A percentile compares a stretch with the other conserved stretches of the same genome.
Evolutionary conservation across 2,329 filamentous ascomycete species (phyloP).

Genomic region (Fusarium tanahbumbuense): DNA sequence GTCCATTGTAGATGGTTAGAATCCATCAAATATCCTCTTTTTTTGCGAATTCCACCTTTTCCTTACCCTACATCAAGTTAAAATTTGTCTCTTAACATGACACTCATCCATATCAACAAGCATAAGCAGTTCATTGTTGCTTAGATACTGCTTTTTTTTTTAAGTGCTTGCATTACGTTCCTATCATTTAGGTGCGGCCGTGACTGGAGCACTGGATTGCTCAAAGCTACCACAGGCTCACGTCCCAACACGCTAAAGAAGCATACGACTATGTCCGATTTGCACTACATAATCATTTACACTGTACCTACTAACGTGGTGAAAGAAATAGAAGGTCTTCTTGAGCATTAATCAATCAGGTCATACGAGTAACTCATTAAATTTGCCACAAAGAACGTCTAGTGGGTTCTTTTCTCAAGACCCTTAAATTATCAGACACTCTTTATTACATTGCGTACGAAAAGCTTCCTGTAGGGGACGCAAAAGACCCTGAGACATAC

Average conservation of each 20-base stretch:
- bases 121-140: not conserved
- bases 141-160: not conserved
- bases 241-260: not conserved
- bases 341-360: not conserved
- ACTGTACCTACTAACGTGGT: too few relatives aligned
- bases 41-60: slow-evolving; percentile 19
- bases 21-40: slow-evolving; percentile 31
- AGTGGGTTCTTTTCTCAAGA: not conserved
- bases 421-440: not conserved
- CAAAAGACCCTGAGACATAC: slow-evolving; percentile 30
- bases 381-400: not conserved
- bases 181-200: accelerated
- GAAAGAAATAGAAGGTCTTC: not conserved
- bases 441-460: not conserved
- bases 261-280: accelerated
- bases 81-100: not conserved
- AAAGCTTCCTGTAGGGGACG: not conserved
- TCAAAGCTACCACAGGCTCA: not conserved
- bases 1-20: slow-evolving; percentile 43
- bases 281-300: not conserved
- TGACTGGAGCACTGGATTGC: accelerated
- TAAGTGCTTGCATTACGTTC: not conserved
- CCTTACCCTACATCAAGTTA: not conserved
- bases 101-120: not conserved
- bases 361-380: not conserved